A percentile compares a stretch with the other conserved stretches of the same genome.
phyloP scores from a whole-genome alignment of 129 eudicot genomes.

The Pittosporum tobira region DNA sequence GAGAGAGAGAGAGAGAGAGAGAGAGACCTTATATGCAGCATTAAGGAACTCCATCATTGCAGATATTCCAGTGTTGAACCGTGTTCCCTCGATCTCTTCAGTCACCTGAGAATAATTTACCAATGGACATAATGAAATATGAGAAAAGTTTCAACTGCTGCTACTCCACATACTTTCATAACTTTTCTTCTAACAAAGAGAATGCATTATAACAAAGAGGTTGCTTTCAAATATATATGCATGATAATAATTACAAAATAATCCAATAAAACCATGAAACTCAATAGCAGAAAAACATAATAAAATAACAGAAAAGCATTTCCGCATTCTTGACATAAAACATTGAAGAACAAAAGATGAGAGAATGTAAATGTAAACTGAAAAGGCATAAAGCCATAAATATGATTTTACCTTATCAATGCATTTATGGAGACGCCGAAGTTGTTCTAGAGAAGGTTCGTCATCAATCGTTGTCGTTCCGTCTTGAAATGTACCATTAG shows the following conservation, averaged over 20 bases:
- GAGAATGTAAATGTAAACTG: background rate
- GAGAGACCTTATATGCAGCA: conserved; percentile 76
- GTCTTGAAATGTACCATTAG: conserved; percentile 58
- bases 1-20: conserved; percentile 3
- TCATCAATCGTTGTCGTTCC: conserved; percentile 61
- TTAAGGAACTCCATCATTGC: conserved; percentile 99
- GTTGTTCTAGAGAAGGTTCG: conserved; percentile 78
- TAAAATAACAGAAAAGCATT: background rate
- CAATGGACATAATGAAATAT: background rate
- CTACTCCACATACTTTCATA: background rate
- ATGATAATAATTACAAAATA: background rate
- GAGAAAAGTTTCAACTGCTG: background rate
- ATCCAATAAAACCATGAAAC: background rate
- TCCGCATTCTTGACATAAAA: background rate
- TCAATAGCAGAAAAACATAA: background rate
- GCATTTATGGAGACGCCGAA: conserved; percentile 76
- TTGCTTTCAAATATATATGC: background rate
- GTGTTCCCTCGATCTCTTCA: conserved; percentile 86
- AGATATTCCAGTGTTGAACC: conserved; percentile 95
- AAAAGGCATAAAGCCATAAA: background rate
- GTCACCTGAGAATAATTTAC: conserved; percentile 43
- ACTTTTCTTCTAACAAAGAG: too few species aligned
- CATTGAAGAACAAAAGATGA: background rate
- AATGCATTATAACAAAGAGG: too few species aligned
- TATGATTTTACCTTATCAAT: conserved; percentile 50